These are phyloP conservation scores for Phytopythium delawarense DNA, from an alignment of 352 stramenopile genomes.

Conservation along the genomic window DNA sequence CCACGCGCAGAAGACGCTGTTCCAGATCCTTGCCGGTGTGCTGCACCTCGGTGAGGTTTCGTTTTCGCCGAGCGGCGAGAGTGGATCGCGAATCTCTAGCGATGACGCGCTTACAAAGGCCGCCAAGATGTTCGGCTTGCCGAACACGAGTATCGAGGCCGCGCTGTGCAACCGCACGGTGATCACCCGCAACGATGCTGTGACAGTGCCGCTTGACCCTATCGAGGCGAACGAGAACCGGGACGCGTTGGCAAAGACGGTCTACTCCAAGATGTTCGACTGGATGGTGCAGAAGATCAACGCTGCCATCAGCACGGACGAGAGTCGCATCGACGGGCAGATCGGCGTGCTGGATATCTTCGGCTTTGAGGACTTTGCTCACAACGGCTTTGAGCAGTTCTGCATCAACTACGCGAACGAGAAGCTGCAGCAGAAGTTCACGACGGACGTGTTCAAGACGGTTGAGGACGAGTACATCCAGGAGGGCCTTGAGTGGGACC, in stretches of 20 bases:
- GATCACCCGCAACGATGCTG: constrained; percentile 80
- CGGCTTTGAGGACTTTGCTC: constrained; percentile 97
- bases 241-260: constrained; percentile 95
- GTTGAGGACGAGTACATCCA: constrained; percentile 98
- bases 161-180: constrained; percentile 93
- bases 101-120: constrained; percentile 59
- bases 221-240: constrained; percentile 92
- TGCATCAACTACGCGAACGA: constrained; percentile 94
- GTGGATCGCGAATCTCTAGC: constrained; percentile 70
- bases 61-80: constrained; percentile 81
- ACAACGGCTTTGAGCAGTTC: constrained; percentile 92
- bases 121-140: constrained; percentile 89
- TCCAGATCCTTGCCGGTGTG: constrained; percentile 87
- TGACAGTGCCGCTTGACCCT: constrained; percentile 81
- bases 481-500: constrained; percentile 97
- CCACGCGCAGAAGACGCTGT: constrained; percentile 63
- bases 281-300: constrained; percentile 95
- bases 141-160: constrained; percentile 80
- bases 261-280: constrained; percentile 98
- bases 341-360: constrained; percentile 99
- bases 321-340: constrained; percentile 62
- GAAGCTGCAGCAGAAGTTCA: constrained; percentile 91
- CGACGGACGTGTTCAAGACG: constrained; percentile 95
- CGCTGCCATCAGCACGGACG: constrained; percentile 74
- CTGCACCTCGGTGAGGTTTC: constrained; percentile 96